These are phyloP conservation scores for Carex sylvatica DNA, from an alignment of 202 grass and related monocot species.

Conservation along the genomic window DNA sequence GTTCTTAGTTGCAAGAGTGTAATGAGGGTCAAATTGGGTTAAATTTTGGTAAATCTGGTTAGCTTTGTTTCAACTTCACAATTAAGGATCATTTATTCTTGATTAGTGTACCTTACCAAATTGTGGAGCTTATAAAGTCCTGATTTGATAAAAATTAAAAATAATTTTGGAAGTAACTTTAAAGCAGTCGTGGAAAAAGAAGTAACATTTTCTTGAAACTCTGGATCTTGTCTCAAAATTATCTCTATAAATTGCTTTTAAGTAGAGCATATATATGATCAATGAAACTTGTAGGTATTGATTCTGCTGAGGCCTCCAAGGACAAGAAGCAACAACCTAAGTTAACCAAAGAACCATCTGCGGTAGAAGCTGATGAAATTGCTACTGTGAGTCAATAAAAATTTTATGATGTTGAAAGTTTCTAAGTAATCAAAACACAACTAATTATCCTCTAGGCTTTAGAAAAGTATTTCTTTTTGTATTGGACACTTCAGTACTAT, in stretches of 20 bases:
- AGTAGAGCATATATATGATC: not conserved
- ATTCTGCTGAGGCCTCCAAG: not conserved
- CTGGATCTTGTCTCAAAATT: not conserved
- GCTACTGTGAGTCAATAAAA: slow-evolving; percentile 2
- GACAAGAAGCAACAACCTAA: not conserved
- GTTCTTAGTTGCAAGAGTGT: not conserved
- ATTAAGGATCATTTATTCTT: not conserved
- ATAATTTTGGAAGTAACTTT: not conserved
- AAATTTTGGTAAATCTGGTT: not conserved
- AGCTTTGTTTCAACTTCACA: not conserved
- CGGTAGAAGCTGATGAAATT: not conserved
- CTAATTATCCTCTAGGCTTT: not conserved
- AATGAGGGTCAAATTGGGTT: not conserved
- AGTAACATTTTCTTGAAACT: not conserved
- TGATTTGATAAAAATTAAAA: not conserved
- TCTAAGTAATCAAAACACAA: not conserved
- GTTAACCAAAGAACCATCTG: not conserved
- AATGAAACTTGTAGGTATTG: not conserved
- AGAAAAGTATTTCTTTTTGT: slow-evolving; percentile 24
- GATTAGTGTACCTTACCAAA: not conserved
- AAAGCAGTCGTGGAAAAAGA: not conserved
- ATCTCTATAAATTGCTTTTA: not conserved
- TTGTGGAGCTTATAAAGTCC: not conserved
- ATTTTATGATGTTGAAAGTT: not conserved
- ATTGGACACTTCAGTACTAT: not conserved